phyloP scores from a whole-genome alignment of 2,329 filamentous ascomycete species.

The Aspergillus japonicus region DNA sequence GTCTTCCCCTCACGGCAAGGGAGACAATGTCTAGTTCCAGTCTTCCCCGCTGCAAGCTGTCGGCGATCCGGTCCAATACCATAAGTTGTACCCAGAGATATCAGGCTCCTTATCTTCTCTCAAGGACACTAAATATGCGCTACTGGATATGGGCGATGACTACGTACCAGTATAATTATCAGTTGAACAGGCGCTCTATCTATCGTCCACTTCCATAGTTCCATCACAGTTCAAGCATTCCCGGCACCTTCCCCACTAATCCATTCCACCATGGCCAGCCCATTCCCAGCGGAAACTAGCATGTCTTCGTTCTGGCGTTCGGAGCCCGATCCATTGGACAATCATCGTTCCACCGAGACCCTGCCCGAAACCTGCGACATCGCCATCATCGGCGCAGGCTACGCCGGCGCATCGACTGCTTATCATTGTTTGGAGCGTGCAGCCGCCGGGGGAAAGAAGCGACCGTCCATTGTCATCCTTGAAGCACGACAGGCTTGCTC shows the following conservation, averaged over 20 bases:
- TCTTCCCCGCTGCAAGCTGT: not conserved
- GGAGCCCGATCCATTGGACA: slow-evolving; percentile 41
- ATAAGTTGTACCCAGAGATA: not conserved
- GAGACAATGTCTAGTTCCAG: not conserved
- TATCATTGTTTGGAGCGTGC: slow-evolving; percentile 39
- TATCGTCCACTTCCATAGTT: not conserved
- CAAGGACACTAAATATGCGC: not conserved
- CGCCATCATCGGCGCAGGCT: slow-evolving; percentile 48
- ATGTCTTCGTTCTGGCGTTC: slow-evolving; percentile 46
- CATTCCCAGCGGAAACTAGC: slow-evolving; percentile 22
- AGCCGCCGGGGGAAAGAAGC: not conserved
- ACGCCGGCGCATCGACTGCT: slow-evolving; percentile 43
- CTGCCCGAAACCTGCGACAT: slow-evolving; percentile 45
- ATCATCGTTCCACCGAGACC: slow-evolving; percentile 38
- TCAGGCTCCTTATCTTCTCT: not conserved
- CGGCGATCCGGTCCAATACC: not conserved
- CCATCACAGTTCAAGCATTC: not conserved
- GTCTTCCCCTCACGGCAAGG: not conserved
- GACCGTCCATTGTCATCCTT: slow-evolving; percentile 37
- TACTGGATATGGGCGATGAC: too few species aligned
- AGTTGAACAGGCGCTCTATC: not conserved
- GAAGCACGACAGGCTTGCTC: slow-evolving; percentile 45
- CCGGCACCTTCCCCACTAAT: not conserved
- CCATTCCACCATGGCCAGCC: slow-evolving; percentile 15
- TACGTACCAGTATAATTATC: not conserved